Conservation (phyloP, 2,329 filamentous ascomycete genomes). For the Ascochyta lentis region DNA sequence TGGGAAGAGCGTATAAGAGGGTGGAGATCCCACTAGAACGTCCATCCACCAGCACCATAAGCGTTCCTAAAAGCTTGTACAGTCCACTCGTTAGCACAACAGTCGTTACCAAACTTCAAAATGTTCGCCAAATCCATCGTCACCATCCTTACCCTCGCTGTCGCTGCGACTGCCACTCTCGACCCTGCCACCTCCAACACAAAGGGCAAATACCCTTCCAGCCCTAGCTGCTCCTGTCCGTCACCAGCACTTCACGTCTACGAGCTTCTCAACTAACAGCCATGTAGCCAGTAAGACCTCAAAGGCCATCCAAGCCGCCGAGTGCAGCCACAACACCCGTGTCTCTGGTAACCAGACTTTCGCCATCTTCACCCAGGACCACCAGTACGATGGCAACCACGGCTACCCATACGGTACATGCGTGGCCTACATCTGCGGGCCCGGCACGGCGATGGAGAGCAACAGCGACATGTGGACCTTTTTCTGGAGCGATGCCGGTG, state of each 20-base stretch:
- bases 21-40: neutral
- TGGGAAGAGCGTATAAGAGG: slow-evolving; percentile 1
- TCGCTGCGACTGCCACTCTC: slow-evolving; percentile 42
- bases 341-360: slow-evolving; percentile 48
- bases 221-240: slow-evolving; percentile 33
- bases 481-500: slow-evolving; percentile 30
- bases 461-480: slow-evolving; percentile 31
- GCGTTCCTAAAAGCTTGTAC: neutral
- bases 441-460: slow-evolving; percentile 23
- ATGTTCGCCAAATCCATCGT: slow-evolving; percentile 16
- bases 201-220: slow-evolving; percentile 41
- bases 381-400: slow-evolving; percentile 53
- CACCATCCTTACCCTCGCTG: slow-evolving; percentile 18
- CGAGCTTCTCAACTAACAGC: neutral
- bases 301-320: slow-evolving; percentile 52
- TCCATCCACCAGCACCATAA: neutral
- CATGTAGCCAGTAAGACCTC: slow-evolving; percentile 38
- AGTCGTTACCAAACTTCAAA: neutral
- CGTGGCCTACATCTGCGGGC: slow-evolving; percentile 33
- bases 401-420: slow-evolving; percentile 59
- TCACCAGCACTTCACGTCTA: neutral
- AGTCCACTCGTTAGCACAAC: neutral
- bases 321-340: slow-evolving; percentile 53
- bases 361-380: slow-evolving; percentile 53
- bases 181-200: slow-evolving; percentile 48